Evolutionary conservation across 2,329 filamentous ascomycete species (phyloP), one percentile per base, ranked within the genome.

Genomic region (Ceratocystis cubensis): DNA sequence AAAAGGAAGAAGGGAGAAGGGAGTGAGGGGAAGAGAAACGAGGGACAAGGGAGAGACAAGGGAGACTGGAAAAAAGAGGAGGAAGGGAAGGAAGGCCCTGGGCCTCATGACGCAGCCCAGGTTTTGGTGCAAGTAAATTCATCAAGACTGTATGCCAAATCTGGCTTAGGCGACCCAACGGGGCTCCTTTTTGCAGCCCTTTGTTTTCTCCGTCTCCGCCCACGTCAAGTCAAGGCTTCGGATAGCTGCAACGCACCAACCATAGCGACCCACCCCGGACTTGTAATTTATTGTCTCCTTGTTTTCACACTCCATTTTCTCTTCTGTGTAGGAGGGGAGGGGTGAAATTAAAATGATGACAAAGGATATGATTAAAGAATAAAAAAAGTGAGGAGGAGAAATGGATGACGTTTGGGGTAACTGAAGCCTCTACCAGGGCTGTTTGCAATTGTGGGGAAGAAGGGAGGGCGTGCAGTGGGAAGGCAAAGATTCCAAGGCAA

Each of bases 381-480:
- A 30, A 63, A 17, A 30, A 46, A 22, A 59, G 22, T 28, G 57
- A 59, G 8, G 37, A 65, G 48, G 48, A 65, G 46, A 44, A 28
- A 30, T 46, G 50, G 50, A 65, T 65, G 63, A 65, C 63, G 63
- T 65, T 65, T 65, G 63, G 63, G 37, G 63, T 65, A 65, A 57
- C 17, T 33, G 7, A 59, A 57, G 48, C 30, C 48, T 37, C 25
- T 30, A 15, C 53, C 25, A 25, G 7, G 53, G 33, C 53, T 33
- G 53, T n/a, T 28, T 41, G 50, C 22, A 65, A 59, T 10, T 56
- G 48, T 44, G 63, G 63, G 50, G 48, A 30, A 59, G 48, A 15
- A 50, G 50, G 50, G 33, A 30, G 33, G 63, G 63, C 48, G 48
- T 65, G 63, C 33, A 56, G 48, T 30, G 20, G 22, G 48, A 22